Conservation (phyloP, 2,329 filamentous ascomycete genomes). For the Fusarium sp. region DNA sequence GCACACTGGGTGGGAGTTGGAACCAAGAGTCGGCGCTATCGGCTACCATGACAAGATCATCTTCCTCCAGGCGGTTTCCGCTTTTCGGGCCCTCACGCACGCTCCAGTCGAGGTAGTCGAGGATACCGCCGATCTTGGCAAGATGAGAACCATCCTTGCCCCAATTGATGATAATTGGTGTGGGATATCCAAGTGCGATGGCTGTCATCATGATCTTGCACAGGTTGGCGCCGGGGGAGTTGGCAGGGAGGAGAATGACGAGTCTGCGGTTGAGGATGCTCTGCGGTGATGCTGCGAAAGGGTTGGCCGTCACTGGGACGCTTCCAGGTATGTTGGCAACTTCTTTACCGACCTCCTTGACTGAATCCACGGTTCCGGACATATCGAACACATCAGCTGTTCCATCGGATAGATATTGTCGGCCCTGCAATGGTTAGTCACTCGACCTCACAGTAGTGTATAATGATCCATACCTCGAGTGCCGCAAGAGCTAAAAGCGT, state of each 20-base stretch:
- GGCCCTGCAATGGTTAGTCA: slow-evolving; percentile 2
- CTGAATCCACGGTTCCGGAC: not conserved
- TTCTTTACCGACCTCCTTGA: not conserved
- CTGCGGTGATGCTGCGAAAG: not conserved
- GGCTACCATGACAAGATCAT: slow-evolving; percentile 48
- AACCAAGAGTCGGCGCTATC: slow-evolving; percentile 50
- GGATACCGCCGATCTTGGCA: slow-evolving; percentile 46
- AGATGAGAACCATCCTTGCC: slow-evolving; percentile 42
- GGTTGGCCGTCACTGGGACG: slow-evolving; percentile 8
- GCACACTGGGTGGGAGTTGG: slow-evolving; percentile 48
- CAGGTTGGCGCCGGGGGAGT: slow-evolving; percentile 40
- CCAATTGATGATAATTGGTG: slow-evolving; percentile 49
- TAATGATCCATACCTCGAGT: slow-evolving; percentile 9
- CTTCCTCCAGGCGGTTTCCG: slow-evolving; percentile 29
- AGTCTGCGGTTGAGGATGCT: slow-evolving; percentile 30
- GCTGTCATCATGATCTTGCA: slow-evolving; percentile 48
- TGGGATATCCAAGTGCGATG: slow-evolving; percentile 47
- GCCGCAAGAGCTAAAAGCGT: slow-evolving; percentile 24
- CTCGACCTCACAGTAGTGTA: too few relatives aligned
- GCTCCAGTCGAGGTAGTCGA: slow-evolving; percentile 46
- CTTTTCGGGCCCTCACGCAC: slow-evolving; percentile 5
- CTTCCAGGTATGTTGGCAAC: not conserved
- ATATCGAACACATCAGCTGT: slow-evolving; percentile 25
- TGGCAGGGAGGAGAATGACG: slow-evolving; percentile 37
- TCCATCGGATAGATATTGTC: slow-evolving; percentile 31